Base-by-base conservation (phyloP, 2,329 filamentous ascomycete genomes). In the Talaromyces sp. region DNA sequence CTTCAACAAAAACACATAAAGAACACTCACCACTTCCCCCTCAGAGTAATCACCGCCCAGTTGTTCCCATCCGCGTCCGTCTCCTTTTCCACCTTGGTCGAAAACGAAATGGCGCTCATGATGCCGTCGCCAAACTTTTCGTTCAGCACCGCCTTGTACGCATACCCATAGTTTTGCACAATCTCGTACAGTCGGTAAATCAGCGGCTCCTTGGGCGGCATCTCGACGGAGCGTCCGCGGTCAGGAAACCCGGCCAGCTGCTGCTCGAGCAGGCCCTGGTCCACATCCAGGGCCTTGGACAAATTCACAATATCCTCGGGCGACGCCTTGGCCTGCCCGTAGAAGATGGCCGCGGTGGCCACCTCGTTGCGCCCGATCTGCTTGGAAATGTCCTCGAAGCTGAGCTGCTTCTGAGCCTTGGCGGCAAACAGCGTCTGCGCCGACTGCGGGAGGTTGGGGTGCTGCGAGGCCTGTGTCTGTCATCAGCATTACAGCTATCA, bases 41-140 rank as follows among this genome's bases (percentile, higher is more conserved):
- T 85, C 69, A 93, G 70, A 2, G 89, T 93, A 66, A 96, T 96
- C 67, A 92, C 86, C 4, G 89, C 91, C 91, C 91, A 96, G 7
- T 88, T 81, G 58, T 85, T 83, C 4, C 92, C 93, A 69, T 90
- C 85, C 63, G 89, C 86, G 73, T 97, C 93, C 1, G 88, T 87
- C 83, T 98, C 93, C 84, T 96, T 96, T 74, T 97, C 91, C 2
- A 98, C 89, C 71, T 91, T 91, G 0, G 91, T 96, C 57, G 86
- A 89, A 75, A 96, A 97, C 17, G 87, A 86, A 71, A 97, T 96
- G 0, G 93, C 93, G 72, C 91, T 96, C 93, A 98, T 97, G 71
- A 98, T 98, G 1, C 93, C 93, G 72, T 93, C 89, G 0, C 89
- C 89, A 71, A 91, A 92, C 82, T 97, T 97, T 83, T 98, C 93